Evolutionary conservation across 2,329 filamentous ascomycete species (phyloP), one percentile per base, ranked within the genome.

Genomic region (Fusarium keratoplasticum): DNA sequence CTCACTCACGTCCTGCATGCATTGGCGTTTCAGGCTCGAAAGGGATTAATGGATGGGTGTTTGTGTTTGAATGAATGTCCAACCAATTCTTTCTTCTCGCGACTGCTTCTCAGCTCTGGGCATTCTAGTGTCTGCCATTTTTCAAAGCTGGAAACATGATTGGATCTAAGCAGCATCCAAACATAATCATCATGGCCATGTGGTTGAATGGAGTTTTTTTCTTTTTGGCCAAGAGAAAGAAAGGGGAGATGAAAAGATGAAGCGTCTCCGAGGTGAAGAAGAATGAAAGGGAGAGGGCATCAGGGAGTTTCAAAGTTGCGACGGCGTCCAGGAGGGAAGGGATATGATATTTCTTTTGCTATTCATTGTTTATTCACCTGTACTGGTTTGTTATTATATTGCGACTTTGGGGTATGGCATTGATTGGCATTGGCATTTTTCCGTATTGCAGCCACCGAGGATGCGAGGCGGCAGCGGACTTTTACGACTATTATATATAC

Each of bases 1-100:
- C 68, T 83, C 78, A 84, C 80, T 83, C 78, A 84, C 80, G 81
- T 83, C 76, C 78, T 84, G 83, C 83, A 84, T 85, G 79, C 80
- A 80, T 81, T 81, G 84, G 84, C 83, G 84, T 85, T 86, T 72
- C 54, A 61, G 77, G 77, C 72, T 79, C 65, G 59, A 69, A 73
- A 70, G 70, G 71, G 64, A 71, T 70, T 63, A 44, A 36, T 63
- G 59, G 64, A 71, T 67, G 70, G 73, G 73, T 50, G 64, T 66
- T 64, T 75, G 62, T 76, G 71, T 74, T 76, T 78, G 70, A 76
- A 66, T 78, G 70, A 76, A 66, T 71, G 64, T 69, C 63, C 62
- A 73, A 67, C 58, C 68, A 61, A 69, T 70, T 66, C 71, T 69
- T 70, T 64, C 71, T 69, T 77, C 67, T 74, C 74, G 62, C 67